Percentiles rank a stretch among this genome's conserved stretches.
Conservation (phyloP, 495 filamentous ascomycete genomes). For the Daldinia grandis region DNA sequence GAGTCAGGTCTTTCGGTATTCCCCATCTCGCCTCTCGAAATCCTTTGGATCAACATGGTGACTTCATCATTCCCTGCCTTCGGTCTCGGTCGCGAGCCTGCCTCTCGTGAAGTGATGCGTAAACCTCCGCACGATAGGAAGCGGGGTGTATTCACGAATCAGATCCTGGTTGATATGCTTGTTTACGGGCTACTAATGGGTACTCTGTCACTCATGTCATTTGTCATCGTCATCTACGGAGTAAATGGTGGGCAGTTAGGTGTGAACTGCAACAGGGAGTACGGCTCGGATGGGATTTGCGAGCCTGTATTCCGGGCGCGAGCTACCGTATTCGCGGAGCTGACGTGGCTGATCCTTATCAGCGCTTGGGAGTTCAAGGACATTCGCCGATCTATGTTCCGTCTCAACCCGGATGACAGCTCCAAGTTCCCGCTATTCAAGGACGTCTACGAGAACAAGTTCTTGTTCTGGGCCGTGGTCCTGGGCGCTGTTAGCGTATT, state of each 20-base stretch:
- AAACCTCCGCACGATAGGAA: conserved; percentile 74
- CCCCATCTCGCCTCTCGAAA: conserved; percentile 76
- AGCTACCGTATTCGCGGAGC: conserved; percentile 77
- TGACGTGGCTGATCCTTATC: conserved; percentile 77
- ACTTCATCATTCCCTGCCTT: conserved; percentile 80
- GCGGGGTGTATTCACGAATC: conserved; percentile 72
- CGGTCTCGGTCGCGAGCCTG: conserved; percentile 75
- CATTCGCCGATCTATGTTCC: conserved; percentile 74
- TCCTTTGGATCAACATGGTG: conserved; percentile 81
- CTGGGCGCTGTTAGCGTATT: conserved; percentile 73
- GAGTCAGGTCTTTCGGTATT: conserved; percentile 70
- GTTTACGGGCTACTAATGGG: conserved; percentile 78
- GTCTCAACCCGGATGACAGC: conserved; percentile 64
- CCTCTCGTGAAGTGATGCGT: conserved; percentile 72
- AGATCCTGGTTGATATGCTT: conserved; percentile 76
- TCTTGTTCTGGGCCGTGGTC: conserved; percentile 77
- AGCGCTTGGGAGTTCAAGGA: conserved; percentile 80
- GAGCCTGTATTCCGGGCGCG: conserved; percentile 75
- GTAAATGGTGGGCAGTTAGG: conserved; percentile 66
- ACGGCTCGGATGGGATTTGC: conserved; percentile 57
- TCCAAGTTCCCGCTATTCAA: conserved; percentile 64
- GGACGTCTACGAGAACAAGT: conserved; percentile 74
- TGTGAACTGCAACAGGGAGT: conserved; percentile 69
- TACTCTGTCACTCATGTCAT: conserved; percentile 70
- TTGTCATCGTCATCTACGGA: conserved; percentile 74